Conservation (phyloP, 495 filamentous ascomycete species). For the Trichoderma gamsii region DNA sequence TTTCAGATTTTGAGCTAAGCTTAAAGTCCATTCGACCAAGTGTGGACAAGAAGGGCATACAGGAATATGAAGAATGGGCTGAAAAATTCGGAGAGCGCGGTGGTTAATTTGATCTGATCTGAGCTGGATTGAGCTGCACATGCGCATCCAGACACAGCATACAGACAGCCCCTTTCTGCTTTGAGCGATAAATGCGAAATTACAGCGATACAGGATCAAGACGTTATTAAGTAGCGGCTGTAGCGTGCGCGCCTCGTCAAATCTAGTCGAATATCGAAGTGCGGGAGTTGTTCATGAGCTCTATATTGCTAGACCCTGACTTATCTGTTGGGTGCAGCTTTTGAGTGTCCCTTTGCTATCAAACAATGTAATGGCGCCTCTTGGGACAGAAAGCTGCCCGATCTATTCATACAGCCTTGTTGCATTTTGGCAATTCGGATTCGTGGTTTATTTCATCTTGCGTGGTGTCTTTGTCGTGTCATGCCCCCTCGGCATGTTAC, state of each 20-base stretch:
- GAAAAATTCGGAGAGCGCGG: conserved; percentile 87
- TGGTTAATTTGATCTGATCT: conserved; percentile 43
- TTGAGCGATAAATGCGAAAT: neutral
- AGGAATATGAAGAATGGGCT: conserved; percentile 91
- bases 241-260: neutral
- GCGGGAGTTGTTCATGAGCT: neutral
- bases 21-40: conserved; percentile 81
- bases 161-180: neutral
- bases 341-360: neutral
- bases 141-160: neutral
- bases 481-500: neutral
- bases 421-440: neutral
- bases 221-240: neutral
- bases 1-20: conserved; percentile 80
- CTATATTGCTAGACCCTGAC: neutral
- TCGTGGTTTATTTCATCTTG: neutral
- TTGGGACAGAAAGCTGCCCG: neutral
- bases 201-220: neutral
- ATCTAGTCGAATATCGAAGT: neutral
- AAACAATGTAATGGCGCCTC: neutral
- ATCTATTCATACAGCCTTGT: conserved; percentile 11
- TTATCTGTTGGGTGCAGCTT: neutral
- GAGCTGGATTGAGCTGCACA: conserved; percentile 12
- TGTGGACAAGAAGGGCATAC: conserved; percentile 77
- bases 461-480: neutral